Base-by-base conservation (phyloP, 345 rosid genomes). In the Eutrema japonicum region DNA sequence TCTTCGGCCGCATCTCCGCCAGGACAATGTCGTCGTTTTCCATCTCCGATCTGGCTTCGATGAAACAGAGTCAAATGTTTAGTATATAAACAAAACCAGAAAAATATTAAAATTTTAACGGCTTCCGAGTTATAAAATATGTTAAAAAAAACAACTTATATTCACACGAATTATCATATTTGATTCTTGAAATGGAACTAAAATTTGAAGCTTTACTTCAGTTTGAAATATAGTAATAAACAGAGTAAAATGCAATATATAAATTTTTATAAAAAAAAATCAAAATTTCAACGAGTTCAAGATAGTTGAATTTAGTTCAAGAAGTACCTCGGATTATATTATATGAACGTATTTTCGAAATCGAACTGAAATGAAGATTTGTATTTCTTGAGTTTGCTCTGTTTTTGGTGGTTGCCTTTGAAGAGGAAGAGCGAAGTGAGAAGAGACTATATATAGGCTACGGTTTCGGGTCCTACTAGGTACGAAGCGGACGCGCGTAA, bases 1-100 rank as follows among this genome's bases (percentile, higher is more conserved):
- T 88, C 82, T 88, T 88, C 1, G 92, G 89, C 62, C 68, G 66
- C 80, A 73, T 83, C 16, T 78, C 76, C 7, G 85, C 89, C 4
- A 85, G 64, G 10, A 32, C 30, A 41, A 52, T 0, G 1, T 55
- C 67, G n/a, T 83, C 79, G 43, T 66, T 66, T 18, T 62, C 70
- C 79, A 75, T 75, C 50, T 46, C 51, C 43, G 51, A 29, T 38
- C 77, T 65, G 32, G 11, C 37, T 29, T 10, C 8, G 26, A 64
- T n/a, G 14, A 73, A 45, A 53, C 40, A 59, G 42, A 60, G 75
- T 36, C 14, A 7, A 49, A 26, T 32, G 63, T 40, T 70, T 59
- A 1, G 5, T 33, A 11, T 4, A n/a, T 6, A 26, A n/a, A 54
- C n/a, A 2, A 14, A 26, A 53, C 13, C 10, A 27, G 16, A 43